phyloP scores from a whole-genome alignment of 352 stramenopile species.

The Phytophthora crassamura region DNA sequence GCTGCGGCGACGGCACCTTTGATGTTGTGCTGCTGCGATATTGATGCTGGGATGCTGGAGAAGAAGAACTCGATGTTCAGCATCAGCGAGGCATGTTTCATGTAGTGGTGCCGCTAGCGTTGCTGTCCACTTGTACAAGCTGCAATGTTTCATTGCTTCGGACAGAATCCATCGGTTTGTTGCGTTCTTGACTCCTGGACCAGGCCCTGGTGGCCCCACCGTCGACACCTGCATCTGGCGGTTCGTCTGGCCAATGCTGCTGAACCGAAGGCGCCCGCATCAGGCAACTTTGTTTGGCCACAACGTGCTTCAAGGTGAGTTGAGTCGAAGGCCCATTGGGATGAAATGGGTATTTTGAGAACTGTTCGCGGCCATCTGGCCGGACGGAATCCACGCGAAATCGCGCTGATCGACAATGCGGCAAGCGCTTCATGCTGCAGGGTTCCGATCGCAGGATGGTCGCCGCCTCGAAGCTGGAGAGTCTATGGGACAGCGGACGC shows the following conservation, averaged over 20 bases:
- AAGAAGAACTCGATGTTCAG: too few relatives aligned
- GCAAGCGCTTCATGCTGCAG: slow-evolving; percentile 1
- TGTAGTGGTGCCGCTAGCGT: too few relatives aligned
- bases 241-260: not conserved
- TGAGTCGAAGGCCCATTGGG: not conserved
- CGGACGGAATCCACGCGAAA: slow-evolving; percentile 18
- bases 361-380: slow-evolving; percentile 15
- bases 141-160: not conserved
- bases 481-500: slow-evolving; percentile 16
- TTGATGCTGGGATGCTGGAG: too few relatives aligned
- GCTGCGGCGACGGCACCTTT: too few relatives aligned
- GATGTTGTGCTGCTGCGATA: too few relatives aligned
- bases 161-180: not conserved
- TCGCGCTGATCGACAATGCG: slow-evolving; percentile 8
- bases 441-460: slow-evolving; percentile 24
- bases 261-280: slow-evolving; percentile 9
- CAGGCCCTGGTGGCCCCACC: not conserved
- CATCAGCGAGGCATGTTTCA: too few relatives aligned
- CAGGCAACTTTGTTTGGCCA: not conserved
- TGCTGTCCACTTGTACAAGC: too few relatives aligned
- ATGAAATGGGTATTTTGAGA: slow-evolving; percentile 2
- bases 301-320: too few relatives aligned
- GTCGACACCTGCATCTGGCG: not conserved
- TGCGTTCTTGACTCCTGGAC: not conserved
- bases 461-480: slow-evolving; percentile 6